Evolutionary conservation across 306 rosid species (phyloP), one percentile per base, ranked within the genome.

Genomic region (Gillenia trifoliata): DNA sequence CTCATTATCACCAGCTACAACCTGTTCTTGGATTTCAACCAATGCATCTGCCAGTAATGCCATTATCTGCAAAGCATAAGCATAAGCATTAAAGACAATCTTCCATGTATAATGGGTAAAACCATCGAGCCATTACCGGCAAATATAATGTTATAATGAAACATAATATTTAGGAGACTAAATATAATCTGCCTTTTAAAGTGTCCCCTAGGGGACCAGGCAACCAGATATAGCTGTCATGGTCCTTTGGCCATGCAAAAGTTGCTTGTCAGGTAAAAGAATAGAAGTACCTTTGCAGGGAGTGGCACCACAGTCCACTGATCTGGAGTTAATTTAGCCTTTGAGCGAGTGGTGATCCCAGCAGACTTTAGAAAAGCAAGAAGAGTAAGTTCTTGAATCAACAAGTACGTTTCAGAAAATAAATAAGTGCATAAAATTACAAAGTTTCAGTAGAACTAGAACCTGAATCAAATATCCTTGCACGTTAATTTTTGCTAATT

Each of bases 311-410:
- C 68, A 28, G 91, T 83, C 97, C 98, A 93, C 81, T 88, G 91
- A 75, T 91, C 96, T n/a, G 94, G 97, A 76, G 92, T 83, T 74
- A 90, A 84, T 82, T 87, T 91, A 83, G 94, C 96, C 82, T 87
- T 91, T 70, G 97, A 91, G 69, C 97, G 89, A 56, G 98, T 93
- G 66, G 91, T 91, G 78, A 93, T 87, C 71, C 97, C 98, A 61
- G 73, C 73, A 73, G 90, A 83, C 97, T 93, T 79, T 70, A 80
- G 12, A 75, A 30, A 70, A 34, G 81, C 77, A 77, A 64, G 74
- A 54, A 62, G 54, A 63, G 31, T 62, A 63, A 70, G 64, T 67
- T 64, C 57, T 64, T 54, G 69, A 76, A 75, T 79, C 78, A 66
- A 66, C 78, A 66, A 66, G 82, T 68, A 55, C 47, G 68, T 70